Percentiles rank a stretch among this genome's conserved stretches.
These are phyloP conservation scores for Secale cereale DNA, from an alignment of 176 grass and related monocot genomes.

Conservation along the genomic window DNA sequence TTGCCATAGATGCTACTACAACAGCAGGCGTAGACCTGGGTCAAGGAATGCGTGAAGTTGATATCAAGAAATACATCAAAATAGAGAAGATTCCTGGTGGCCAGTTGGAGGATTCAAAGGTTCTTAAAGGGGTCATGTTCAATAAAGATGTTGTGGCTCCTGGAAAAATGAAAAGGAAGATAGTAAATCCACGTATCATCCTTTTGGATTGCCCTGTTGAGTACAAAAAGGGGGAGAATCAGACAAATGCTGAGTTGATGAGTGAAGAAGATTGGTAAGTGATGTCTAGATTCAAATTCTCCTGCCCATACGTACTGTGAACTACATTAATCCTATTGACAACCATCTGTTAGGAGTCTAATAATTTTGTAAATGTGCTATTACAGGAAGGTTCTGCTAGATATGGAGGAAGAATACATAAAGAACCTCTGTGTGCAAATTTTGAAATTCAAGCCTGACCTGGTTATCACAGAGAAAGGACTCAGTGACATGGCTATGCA, in stretches of 20 bases:
- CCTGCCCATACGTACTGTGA: not conserved
- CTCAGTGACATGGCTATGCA: constrained; percentile 93
- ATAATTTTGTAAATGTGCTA: constrained; percentile 13
- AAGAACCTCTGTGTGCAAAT: constrained; percentile 79
- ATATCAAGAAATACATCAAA: constrained; percentile 99
- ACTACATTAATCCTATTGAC: not conserved
- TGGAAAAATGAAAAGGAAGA: constrained; percentile 95
- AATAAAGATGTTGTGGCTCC: constrained; percentile 99
- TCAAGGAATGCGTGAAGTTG: constrained; percentile 91
- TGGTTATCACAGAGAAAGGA: constrained; percentile 94
- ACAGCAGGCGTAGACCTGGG: constrained; percentile 91
- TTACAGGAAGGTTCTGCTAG: constrained; percentile 87
- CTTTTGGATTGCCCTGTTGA: constrained; percentile 90
- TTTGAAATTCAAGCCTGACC: constrained; percentile 94
- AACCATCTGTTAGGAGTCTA: not conserved
- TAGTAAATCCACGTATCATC: constrained; percentile 96
- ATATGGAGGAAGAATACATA: constrained; percentile 99
- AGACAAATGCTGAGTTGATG: constrained; percentile 96
- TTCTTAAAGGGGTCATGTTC: constrained; percentile 97
- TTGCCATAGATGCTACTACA: constrained; percentile 94
- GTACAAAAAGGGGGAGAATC: constrained; percentile 99
- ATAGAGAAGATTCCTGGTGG: constrained; percentile 97
- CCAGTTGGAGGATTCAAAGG: constrained; percentile 86
- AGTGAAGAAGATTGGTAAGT: constrained; percentile 98
- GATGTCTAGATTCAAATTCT: not conserved